These are phyloP conservation scores for Ustilago cynodontis DNA, from an alignment of 1,284 basidiomycete genomes.

Conservation along the genomic window DNA sequence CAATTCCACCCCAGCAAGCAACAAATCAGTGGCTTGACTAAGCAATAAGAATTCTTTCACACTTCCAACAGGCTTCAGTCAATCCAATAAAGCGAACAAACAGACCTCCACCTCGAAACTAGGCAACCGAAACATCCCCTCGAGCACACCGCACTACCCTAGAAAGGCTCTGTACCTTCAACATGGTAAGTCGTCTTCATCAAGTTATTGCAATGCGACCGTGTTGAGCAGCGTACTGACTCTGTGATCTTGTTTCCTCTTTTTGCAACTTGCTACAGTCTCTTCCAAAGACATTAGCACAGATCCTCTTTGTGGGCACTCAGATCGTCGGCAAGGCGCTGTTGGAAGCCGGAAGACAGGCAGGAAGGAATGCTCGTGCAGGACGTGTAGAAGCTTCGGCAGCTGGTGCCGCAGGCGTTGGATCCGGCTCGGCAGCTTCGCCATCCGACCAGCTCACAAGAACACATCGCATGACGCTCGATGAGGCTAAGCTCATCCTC, in stretches of 20 bases:
- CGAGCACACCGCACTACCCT: not conserved
- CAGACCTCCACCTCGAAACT: slow-evolving; percentile 28
- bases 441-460: slow-evolving; percentile 72
- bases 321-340: slow-evolving; percentile 93
- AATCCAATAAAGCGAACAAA: not conserved
- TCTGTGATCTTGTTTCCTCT: not conserved
- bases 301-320: slow-evolving; percentile 83
- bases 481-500: slow-evolving; percentile 93
- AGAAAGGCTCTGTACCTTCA: not conserved
- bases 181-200: slow-evolving; percentile 16
- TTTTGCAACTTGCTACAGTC: slow-evolving; percentile 41
- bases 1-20: not conserved
- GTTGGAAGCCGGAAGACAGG: slow-evolving; percentile 89
- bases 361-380: slow-evolving; percentile 85
- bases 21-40: not conserved
- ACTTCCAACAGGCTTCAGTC: too few relatives aligned
- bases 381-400: slow-evolving; percentile 80
- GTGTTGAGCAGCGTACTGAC: slow-evolving; percentile 9
- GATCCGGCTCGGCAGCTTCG: slow-evolving; percentile 65
- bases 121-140: not conserved
- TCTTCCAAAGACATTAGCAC: slow-evolving; percentile 77
- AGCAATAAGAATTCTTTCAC: not conserved
- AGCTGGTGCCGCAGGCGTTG: slow-evolving; percentile 76
- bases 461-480: slow-evolving; percentile 90
- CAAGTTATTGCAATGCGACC: too few relatives aligned